Base-by-base conservation (phyloP, 2,329 filamentous ascomycete genomes). In the Boeremia lycopersici region DNA sequence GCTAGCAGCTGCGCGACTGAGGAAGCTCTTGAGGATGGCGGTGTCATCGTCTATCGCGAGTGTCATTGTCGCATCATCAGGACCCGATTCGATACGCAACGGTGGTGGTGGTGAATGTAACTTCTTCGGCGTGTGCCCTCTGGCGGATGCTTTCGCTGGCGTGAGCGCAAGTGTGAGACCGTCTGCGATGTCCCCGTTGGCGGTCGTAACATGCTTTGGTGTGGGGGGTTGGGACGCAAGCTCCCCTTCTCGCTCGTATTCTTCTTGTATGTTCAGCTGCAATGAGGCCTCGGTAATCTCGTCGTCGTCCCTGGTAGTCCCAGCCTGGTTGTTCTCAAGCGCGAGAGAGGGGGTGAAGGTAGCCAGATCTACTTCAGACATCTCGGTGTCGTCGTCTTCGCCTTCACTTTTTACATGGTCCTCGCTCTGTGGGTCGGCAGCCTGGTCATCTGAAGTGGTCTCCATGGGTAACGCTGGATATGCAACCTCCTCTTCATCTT, bases 11-110 rank as follows among this genome's bases (percentile, higher is more conserved):
- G 78, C 78, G 8, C 79, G 77, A 15, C 69, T 78, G 36, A 82
- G 73, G 58, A 81, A 82, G 31, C 79, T 78, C 55, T 79, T 79
- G 5, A 82, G 68, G 13, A 81, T 64, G 1, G 78, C 79, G 7
- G 79, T 81, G 55, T 82, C 79, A 49, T 80, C 78, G 34, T 77
- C 68, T 57, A 81, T 42, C 63, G 74, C 56, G 52, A 75, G 61
- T 17, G 68, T 69, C 61, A 65, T 68, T 0, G 69, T 71, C 6
- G 53, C 53, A 44, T 73, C 70, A 7, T 74, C 71, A n/a, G 57
- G 56, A 15, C 58, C 59, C 30, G 60, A 50, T 10, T 67, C 60
- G 10, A 53, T 36, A 10, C 53, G 57, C n/a, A 63, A 62, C n/a
- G 70, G 68, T 12, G 70, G 67, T 23, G 69, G 68, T 12, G 65